Percentiles rank a stretch among this genome's conserved stretches.
phyloP scores from a whole-genome alignment of 2,329 filamentous ascomycete genomes.

The Mollisia scopiformis region DNA sequence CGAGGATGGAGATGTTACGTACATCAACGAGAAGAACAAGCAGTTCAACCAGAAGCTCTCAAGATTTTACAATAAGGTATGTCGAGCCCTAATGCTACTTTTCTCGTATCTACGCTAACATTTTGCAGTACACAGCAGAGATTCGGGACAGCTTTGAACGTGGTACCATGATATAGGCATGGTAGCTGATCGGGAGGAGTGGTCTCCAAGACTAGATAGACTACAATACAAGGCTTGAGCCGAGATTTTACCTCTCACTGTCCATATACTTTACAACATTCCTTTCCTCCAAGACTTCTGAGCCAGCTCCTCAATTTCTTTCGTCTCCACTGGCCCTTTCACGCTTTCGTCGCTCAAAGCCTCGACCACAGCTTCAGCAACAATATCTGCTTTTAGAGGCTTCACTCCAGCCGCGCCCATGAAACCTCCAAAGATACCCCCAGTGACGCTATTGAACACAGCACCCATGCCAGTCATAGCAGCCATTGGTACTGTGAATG shows the following conservation, averaged over 20 bases:
- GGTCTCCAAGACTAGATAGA: slow-evolving; percentile 19
- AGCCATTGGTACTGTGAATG: slow-evolving; percentile 84
- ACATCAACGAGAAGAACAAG: slow-evolving; percentile 99
- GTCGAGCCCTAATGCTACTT: slow-evolving; percentile 19
- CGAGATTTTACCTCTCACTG: slow-evolving; percentile 16
- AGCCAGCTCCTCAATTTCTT: slow-evolving; percentile 80
- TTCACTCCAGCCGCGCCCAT: slow-evolving; percentile 85
- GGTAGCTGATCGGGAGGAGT: slow-evolving; percentile 8
- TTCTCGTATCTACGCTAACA: slow-evolving; percentile 26
- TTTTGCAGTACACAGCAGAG: slow-evolving; percentile 78
- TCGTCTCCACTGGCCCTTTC: slow-evolving; percentile 76
- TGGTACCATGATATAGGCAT: slow-evolving; percentile 82
- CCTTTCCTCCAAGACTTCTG: slow-evolving; percentile 84
- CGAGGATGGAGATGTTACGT: slow-evolving; percentile 90
- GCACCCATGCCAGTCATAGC: slow-evolving; percentile 74
- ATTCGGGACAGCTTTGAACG: slow-evolving; percentile 97
- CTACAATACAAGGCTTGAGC: slow-evolving; percentile 25
- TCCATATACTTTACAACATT: slow-evolving; percentile 67
- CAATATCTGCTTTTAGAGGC: slow-evolving; percentile 83
- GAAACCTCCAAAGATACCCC: slow-evolving; percentile 73
- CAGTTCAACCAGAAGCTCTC: slow-evolving; percentile 98
- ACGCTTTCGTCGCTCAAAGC: slow-evolving; percentile 75
- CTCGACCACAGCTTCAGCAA: slow-evolving; percentile 89
- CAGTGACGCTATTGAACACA: slow-evolving; percentile 76
- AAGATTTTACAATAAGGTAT: slow-evolving; percentile 90